These are phyloP conservation scores for Centrapalus pauciflorus DNA, from an alignment of 129 eudicot species.

Conservation along the genomic window DNA sequence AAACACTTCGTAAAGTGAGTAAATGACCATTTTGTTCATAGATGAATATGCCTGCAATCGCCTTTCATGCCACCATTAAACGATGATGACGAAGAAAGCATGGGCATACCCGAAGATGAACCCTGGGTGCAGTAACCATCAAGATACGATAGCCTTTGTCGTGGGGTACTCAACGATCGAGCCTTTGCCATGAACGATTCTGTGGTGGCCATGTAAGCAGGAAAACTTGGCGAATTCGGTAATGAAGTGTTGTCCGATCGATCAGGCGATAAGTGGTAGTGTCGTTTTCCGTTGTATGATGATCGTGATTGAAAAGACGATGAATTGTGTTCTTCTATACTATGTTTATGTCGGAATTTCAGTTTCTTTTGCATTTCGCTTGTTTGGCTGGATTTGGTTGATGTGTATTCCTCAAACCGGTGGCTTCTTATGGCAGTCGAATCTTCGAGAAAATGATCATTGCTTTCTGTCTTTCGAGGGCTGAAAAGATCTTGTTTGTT, in stretches of 20 bases:
- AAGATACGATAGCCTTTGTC: slow-evolving; percentile 45
- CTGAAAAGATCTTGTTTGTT: slow-evolving; percentile 25
- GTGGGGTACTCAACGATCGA: slow-evolving; percentile 78
- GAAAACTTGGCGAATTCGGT: slow-evolving; percentile 54
- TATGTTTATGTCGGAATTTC: slow-evolving; percentile 28
- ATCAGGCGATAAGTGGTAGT: slow-evolving; percentile 27
- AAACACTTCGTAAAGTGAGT: too few species aligned
- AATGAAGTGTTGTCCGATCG: slow-evolving; percentile 40
- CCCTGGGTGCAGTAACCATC: slow-evolving; percentile 43
- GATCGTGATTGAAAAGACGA: slow-evolving; percentile 50
- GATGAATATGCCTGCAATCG: slow-evolving; percentile 33
- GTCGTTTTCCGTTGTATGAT: slow-evolving; percentile 38
- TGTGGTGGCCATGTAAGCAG: slow-evolving; percentile 82
- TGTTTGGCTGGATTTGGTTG: slow-evolving; percentile 6
- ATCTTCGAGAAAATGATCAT: slow-evolving; percentile 30
- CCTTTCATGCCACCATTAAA: slow-evolving; percentile 45
- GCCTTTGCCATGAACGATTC: slow-evolving; percentile 87
- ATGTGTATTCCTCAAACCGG: slow-evolving; percentile 26
- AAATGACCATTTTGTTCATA: slow-evolving; percentile 5
- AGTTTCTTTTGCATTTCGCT: slow-evolving; percentile 31
- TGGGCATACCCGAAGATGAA: slow-evolving; percentile 44
- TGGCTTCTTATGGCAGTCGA: slow-evolving; percentile 26
- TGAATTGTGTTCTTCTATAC: slow-evolving; percentile 39
- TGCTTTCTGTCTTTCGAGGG: slow-evolving; percentile 37
- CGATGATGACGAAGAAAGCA: slow-evolving; percentile 55